These are phyloP conservation scores for Fraxinus americana DNA, from an alignment of 257 asterid species.

Conservation along the genomic window DNA sequence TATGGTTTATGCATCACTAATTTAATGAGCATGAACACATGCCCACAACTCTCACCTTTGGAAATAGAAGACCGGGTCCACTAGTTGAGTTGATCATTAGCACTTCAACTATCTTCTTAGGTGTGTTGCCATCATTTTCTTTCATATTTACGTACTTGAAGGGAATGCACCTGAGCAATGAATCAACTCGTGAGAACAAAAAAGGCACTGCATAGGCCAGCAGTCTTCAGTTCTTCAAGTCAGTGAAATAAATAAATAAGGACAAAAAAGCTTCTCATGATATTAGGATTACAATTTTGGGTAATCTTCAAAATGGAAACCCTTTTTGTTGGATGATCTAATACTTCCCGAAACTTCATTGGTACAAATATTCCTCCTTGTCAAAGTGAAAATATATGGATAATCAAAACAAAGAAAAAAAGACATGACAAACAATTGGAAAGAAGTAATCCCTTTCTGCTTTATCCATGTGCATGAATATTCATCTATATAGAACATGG, in stretches of 20 bases:
- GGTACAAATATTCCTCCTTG: neutral
- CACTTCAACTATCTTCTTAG: slow-evolving; percentile 42
- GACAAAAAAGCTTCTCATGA: neutral
- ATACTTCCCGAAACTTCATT: neutral
- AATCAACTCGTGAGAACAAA: slow-evolving; percentile 12
- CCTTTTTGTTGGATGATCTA: neutral
- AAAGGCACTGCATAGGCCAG: neutral
- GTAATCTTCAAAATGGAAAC: neutral
- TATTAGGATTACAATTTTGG: neutral
- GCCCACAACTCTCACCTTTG: slow-evolving; percentile 37
- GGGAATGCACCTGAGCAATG: slow-evolving; percentile 49
- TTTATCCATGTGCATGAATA: neutral
- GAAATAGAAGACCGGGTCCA: slow-evolving; percentile 61
- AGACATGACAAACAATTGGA: neutral
- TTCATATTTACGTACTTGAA: slow-evolving; percentile 34
- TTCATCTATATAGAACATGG: neutral
- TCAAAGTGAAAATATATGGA: neutral
- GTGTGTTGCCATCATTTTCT: slow-evolving; percentile 32
- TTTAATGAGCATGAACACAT: neutral
- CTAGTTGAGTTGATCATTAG: slow-evolving; percentile 58
- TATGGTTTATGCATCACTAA: neutral
- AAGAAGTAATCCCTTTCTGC: neutral
- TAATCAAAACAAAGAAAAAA: neutral
- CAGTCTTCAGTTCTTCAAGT: neutral
- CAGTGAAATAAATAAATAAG: neutral